Percentiles rank a stretch among this genome's conserved stretches.
These are phyloP conservation scores for Setomelanomma holmii DNA, from an alignment of 2,329 filamentous ascomycete species.

Conservation along the genomic window DNA sequence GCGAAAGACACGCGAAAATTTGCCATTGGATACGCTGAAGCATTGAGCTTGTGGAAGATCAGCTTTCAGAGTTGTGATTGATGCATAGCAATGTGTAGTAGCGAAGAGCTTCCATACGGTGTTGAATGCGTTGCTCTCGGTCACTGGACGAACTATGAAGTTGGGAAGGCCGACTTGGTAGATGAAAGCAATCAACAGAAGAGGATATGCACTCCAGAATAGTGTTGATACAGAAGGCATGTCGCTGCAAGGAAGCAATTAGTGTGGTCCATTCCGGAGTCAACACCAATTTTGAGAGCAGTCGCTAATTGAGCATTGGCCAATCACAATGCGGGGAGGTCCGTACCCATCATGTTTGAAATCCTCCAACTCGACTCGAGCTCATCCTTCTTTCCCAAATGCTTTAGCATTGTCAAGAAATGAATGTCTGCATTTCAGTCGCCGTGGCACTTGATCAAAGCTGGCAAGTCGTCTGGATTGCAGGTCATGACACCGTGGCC, in stretches of 20 bases:
- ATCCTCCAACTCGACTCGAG: too few relatives aligned
- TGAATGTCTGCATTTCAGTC: too few relatives aligned
- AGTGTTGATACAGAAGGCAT: constrained; percentile 32
- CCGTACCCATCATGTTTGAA: not conserved
- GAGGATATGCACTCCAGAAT: constrained; percentile 32
- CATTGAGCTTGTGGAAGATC: constrained; percentile 54
- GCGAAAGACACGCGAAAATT: constrained; percentile 59
- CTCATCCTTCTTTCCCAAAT: too few relatives aligned
- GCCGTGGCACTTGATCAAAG: too few relatives aligned
- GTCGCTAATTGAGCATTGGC: not conserved
- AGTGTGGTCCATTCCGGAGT: not conserved
- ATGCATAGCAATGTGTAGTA: constrained; percentile 53
- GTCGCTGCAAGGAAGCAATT: not conserved
- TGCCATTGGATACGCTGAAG: constrained; percentile 62
- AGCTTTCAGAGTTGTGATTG: constrained; percentile 53
- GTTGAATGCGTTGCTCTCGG: constrained; percentile 24
- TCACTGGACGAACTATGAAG: constrained; percentile 22
- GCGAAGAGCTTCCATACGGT: constrained; percentile 33
- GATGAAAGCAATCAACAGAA: constrained; percentile 35
- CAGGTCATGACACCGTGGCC: too few relatives aligned
- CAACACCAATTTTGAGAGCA: not conserved
- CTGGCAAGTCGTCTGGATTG: too few relatives aligned
- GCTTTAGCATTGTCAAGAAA: too few relatives aligned
- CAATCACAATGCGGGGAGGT: not conserved
- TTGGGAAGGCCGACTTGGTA: constrained; percentile 34